These are phyloP conservation scores for Colletotrichum kahawae DNA, from an alignment of 2,329 filamentous ascomycete species.

Conservation along the genomic window DNA sequence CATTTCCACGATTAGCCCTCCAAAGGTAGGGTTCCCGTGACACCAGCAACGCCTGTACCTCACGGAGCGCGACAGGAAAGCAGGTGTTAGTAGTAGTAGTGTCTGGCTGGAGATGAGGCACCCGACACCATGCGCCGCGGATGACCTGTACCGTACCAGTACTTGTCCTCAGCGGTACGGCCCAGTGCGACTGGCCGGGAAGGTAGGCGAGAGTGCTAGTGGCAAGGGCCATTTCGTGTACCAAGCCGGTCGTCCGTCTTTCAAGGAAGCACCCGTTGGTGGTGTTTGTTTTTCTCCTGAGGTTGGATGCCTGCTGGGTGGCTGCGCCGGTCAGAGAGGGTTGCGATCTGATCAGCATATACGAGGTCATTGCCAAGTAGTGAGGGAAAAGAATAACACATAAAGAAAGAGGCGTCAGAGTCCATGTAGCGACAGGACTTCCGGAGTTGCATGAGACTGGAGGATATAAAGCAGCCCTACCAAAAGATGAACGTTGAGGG, in stretches of 20 bases:
- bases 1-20: background rate
- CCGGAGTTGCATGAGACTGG: background rate
- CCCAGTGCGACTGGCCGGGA: background rate
- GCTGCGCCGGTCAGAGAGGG: background rate
- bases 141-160: background rate
- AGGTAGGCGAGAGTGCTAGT: background rate
- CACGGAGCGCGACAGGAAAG: background rate
- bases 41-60: background rate
- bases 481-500: background rate
- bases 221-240: background rate
- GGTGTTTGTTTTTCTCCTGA: background rate
- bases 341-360: background rate
- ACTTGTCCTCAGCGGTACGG: background rate
- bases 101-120: background rate
- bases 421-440: background rate
- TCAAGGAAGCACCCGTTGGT: slow-evolving; percentile 11
- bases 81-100: background rate
- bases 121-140: background rate
- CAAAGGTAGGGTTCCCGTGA: background rate
- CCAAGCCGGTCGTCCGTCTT: background rate
- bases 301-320: background rate
- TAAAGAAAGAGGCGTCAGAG: background rate
- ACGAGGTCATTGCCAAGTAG: background rate
- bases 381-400: background rate
- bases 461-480: background rate